Base-by-base conservation (phyloP, 495 filamentous ascomycete genomes). In the Trichoderma asperelloides region DNA sequence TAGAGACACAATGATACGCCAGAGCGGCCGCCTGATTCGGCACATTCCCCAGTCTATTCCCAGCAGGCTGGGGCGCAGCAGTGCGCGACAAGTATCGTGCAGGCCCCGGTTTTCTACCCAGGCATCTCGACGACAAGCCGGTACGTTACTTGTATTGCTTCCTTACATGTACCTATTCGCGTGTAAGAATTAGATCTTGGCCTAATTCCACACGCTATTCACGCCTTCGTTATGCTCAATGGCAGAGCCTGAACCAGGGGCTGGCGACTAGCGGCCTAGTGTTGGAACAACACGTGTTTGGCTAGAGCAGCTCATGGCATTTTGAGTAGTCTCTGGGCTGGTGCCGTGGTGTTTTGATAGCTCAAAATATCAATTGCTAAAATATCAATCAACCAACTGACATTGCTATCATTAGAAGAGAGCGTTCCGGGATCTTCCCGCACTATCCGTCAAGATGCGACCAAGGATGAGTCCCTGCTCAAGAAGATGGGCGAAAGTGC, bases 401-500 rank as follows among this genome's bases (percentile, higher is more conserved):
- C 62, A 7, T 16, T 7, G 16, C 28, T 2, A 57, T 25, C 62
- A 41, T 0, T 15, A 64, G 33, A 43, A 3, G 62, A 64, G 9
- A n/a, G 62, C 5, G 4, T 43, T 23, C 23, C 23, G 15, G 15
- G 23, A 41, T 40, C 33, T 2, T 64, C 62, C 13, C 33, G 13
- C 25, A 30, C 15, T 15, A 25, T 2, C 23, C 30, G 62, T 33
- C 62, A 13, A 64, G 64, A 41, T 30, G 64, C 69, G 65, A 9
- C 18, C 15, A 65, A 65, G 47, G 75, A n/a, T n/a, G n/a, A 74
- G 9, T 74, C 79, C 4, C 68, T 81, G n/a, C 57, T 75, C 2
- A 83, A 85, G 69, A 96, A 92, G 72, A 91, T 94, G 87, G 79
- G 91, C 60, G 94, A 98, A 77, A 81, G 89, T 28, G 91, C 92